These are phyloP conservation scores for Penicillium sp. DNA, from an alignment of 2,329 filamentous ascomycete species.

Conservation along the genomic window DNA sequence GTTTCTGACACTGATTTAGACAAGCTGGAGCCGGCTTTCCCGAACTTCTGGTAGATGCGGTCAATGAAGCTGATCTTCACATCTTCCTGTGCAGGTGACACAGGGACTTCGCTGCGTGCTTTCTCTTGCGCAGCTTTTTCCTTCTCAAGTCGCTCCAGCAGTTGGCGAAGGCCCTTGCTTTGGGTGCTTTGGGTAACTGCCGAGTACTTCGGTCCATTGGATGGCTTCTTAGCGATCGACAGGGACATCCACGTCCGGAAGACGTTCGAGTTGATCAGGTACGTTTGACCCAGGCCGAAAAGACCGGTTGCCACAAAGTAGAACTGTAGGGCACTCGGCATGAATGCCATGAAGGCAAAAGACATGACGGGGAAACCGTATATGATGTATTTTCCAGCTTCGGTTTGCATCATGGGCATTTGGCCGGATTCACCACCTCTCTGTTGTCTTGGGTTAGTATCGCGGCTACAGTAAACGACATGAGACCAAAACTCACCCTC, in stretches of 20 bases:
- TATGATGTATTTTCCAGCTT: constrained; percentile 37
- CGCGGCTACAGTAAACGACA: not conserved
- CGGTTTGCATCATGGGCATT: constrained; percentile 32
- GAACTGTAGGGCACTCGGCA: constrained; percentile 60
- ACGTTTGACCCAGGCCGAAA: constrained; percentile 46
- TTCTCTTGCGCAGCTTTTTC: constrained; percentile 13
- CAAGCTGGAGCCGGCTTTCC: constrained; percentile 13
- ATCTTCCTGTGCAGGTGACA: not conserved
- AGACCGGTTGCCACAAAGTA: constrained; percentile 56
- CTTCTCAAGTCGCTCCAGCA: constrained; percentile 16
- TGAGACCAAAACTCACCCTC: constrained; percentile 49
- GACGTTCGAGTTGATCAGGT: constrained; percentile 41
- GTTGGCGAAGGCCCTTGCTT: constrained; percentile 19
- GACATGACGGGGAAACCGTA: constrained; percentile 55
- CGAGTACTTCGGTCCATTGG: not conserved
- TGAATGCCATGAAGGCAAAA: constrained; percentile 54
- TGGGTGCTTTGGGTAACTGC: constrained; percentile 4
- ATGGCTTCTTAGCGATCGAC: constrained; percentile 17
- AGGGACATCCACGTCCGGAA: constrained; percentile 35
- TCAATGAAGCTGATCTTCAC: constrained; percentile 35
- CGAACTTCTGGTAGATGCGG: constrained; percentile 21
- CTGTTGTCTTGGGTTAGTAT: constrained; percentile 19
- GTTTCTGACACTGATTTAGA: constrained; percentile 12
- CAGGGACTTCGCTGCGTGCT: constrained; percentile 2
- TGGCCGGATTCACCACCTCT: constrained; percentile 41